Evolutionary conservation across 169 alveolate species (phyloP).

Genomic region (Plasmodium gonderi): DNA sequence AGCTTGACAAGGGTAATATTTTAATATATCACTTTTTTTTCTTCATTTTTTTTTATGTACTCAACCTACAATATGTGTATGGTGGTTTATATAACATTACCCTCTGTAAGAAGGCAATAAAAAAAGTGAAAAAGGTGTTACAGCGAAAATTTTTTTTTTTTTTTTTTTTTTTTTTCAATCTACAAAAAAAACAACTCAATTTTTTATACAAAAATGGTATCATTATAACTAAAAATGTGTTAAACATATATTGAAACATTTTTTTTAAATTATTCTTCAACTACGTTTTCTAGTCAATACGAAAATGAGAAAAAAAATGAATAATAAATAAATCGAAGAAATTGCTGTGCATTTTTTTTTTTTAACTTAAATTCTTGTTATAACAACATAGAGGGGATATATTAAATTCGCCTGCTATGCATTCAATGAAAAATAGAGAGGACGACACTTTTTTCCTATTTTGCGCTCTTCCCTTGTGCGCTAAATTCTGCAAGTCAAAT

Average conservation of each 20-base stretch:
- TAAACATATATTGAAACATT: too few species aligned
- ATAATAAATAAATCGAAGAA: not conserved
- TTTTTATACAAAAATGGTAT: not conserved
- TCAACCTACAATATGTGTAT: not conserved
- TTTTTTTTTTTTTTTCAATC: not conserved
- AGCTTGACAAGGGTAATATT: too few species aligned
- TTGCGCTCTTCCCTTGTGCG: not conserved
- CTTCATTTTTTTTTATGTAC: too few species aligned
- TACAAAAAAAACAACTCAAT: too few species aligned
- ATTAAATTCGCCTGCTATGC: not conserved
- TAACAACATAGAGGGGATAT: not conserved
- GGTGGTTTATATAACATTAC: not conserved
- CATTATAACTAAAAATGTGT: not conserved
- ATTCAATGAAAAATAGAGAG: not conserved
- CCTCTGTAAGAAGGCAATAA: not conserved
- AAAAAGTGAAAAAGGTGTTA: not conserved
- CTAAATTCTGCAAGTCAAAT: not conserved
- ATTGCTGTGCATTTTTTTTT: not conserved
- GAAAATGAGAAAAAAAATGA: not conserved
- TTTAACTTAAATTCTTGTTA: not conserved
- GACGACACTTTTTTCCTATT: not conserved
- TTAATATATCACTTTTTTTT: too few species aligned
- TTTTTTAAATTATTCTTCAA: not conserved
- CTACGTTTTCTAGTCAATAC: not conserved
- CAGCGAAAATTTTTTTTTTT: not conserved